Evolutionary conservation across 2,329 filamentous ascomycete genomes (phyloP).

Genomic region (Chalaropsis ovoidea): DNA sequence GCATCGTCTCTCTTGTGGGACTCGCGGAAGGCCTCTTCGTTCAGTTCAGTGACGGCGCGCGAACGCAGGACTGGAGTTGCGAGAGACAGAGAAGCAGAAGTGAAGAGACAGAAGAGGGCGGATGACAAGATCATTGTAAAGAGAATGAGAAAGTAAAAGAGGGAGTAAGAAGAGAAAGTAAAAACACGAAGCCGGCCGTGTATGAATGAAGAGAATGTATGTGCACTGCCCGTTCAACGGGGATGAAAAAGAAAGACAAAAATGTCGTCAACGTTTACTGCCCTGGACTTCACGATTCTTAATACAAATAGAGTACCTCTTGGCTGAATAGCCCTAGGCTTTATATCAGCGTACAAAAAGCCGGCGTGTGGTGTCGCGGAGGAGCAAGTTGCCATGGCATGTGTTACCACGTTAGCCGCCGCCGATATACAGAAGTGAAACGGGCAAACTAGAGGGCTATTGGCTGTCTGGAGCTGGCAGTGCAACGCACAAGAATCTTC

Average conservation of each 20-base stretch:
- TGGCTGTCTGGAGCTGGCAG: neutral
- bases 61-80: constrained; percentile 30
- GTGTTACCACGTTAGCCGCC: neutral
- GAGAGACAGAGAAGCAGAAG: constrained; percentile 27
- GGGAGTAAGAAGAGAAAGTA: neutral
- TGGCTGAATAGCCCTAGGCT: neutral
- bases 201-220: neutral
- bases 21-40: constrained; percentile 38
- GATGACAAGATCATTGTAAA: neutral
- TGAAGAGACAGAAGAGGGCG: neutral
- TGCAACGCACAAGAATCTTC: neutral
- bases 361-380: neutral
- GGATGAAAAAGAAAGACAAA: constrained; percentile 3
- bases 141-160: neutral
- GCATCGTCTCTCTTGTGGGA: constrained; percentile 38
- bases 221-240: constrained; percentile 11
- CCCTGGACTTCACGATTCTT: neutral
- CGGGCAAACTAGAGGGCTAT: neutral
- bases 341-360: neutral
- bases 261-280: neutral
- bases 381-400: neutral
- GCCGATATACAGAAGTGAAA: neutral
- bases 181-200: neutral
- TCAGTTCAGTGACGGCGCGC: constrained; percentile 36
- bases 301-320: no score